Percentiles rank a stretch among this genome's conserved stretches.
Conservation (phyloP, 164 flowering plant species). For the Dillenia suffruticosa region DNA sequence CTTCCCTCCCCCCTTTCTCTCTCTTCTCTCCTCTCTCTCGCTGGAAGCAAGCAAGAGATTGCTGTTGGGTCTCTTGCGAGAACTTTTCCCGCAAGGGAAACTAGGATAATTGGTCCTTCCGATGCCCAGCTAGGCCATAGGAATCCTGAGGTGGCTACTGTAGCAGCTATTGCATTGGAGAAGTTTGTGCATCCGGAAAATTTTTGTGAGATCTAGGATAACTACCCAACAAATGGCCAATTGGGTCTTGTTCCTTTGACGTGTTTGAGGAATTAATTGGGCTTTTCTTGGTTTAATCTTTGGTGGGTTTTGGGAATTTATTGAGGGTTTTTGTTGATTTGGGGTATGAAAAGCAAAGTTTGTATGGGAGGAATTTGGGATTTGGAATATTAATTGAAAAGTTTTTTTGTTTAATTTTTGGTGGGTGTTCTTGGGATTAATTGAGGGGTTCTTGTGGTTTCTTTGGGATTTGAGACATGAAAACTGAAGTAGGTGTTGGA, state of each 20-base stretch:
- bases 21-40: no score
- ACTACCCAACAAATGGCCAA: no score
- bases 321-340: no score
- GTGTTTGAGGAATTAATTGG: no score
- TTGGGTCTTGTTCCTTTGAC: no score
- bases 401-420: conserved; percentile 8
- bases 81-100: conserved; percentile 73
- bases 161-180: conserved; percentile 62
- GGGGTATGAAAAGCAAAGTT: no score
- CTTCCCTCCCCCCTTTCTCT: no score
- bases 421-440: background rate
- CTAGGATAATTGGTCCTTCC: conserved; percentile 46
- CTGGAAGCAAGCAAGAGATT: no score
- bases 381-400: conserved; percentile 1
- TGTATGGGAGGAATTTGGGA: background rate
- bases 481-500: conserved; percentile 29
- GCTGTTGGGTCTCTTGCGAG: conserved; percentile 76
- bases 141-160: conserved; percentile 49
- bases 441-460: conserved; percentile 7
- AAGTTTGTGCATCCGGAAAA: conserved; percentile 66
- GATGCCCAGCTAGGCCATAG: conserved; percentile 41
- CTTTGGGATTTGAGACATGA: conserved; percentile 21
- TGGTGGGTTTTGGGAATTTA: no score
- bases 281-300: no score
- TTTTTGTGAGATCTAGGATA: no score